These are phyloP conservation scores for Apiotrichum porosum DNA, from an alignment of 1,284 basidiomycete genomes.

Conservation along the genomic window DNA sequence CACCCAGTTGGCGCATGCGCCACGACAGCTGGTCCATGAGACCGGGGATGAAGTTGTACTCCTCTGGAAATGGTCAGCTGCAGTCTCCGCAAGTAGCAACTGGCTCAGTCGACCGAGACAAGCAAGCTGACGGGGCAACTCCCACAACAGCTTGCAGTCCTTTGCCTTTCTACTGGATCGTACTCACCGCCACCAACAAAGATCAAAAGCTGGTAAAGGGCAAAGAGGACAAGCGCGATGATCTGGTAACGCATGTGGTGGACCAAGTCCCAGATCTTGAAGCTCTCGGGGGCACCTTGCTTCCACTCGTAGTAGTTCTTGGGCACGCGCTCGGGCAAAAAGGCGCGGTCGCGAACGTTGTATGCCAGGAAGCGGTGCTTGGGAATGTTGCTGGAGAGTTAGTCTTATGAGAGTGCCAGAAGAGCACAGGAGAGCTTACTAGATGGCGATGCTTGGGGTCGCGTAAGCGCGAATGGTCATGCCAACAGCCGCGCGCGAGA, in stretches of 20 bases:
- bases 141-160: too few species aligned
- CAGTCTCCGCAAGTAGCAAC: too few species aligned
- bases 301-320: constrained; percentile 32
- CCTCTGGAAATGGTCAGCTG: too few species aligned
- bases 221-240: constrained; percentile 28
- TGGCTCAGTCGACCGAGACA: too few species aligned
- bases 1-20: too few species aligned
- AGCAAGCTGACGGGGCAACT: too few species aligned
- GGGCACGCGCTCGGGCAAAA: constrained; percentile 21
- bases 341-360: constrained; percentile 32
- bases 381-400: constrained; percentile 42
- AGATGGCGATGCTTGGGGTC: constrained; percentile 46
- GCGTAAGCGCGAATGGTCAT: constrained; percentile 38
- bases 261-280: constrained; percentile 18
- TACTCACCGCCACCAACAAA: constrained; percentile 34
- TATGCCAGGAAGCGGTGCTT: constrained; percentile 38
- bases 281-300: constrained; percentile 20
- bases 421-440: constrained; percentile 36
- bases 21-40: constrained; percentile 25
- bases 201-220: constrained; percentile 35
- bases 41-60: constrained; percentile 37
- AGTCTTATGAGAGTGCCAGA: constrained; percentile 3
- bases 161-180: too few species aligned
- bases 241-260: constrained; percentile 23
- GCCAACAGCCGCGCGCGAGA: constrained; percentile 45